Base-by-base conservation (phyloP, 2,329 filamentous ascomycete genomes). In the Fusarium neocosmosporiellum region DNA sequence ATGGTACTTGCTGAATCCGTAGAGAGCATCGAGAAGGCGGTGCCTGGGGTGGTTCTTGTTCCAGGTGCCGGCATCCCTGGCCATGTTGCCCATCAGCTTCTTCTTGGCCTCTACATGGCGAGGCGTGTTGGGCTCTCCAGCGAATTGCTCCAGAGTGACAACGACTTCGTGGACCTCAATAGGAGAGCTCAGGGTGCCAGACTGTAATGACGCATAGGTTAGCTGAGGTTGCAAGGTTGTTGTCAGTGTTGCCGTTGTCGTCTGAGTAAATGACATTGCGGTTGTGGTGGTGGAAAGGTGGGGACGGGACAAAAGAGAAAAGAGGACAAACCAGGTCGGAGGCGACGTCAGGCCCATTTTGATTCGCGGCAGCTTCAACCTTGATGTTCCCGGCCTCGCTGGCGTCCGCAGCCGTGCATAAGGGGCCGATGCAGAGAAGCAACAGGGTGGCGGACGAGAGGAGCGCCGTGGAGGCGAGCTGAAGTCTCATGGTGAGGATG, bases 1-100 rank as follows among this genome's bases (percentile, higher is more conserved):
- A 22, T 79, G 75, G 29, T 85, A 84, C 7, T 69, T 79, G 4
- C 69, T 66, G 55, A 82, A 85, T 1, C 81, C 83, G 39, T 82
- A 78, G 0, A 86, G 71, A 0, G 84, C 82, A 41, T 85, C 82
- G 0, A 86, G 76, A 0, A 86, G 76, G 0, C 84, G 81, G 63
- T 84, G 76, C 3, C 83, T 79, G 1, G 82, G 80, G 36, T 85
- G 84, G 14, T 80, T 79, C 2, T 71, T 63, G 31, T 80, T 80
- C 80, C 81, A 83, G 7, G 53, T 75, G 0, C 82, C 82, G 7
- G 77, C 75, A 1, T 73, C 72, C 33, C 69, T 78, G 29, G 65
- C 69, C 71, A 85, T 63, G 3, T 74, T 69, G n/a, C 72, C 67
- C 18, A 82, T 59, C 3, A 85, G 64, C 18, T 71, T 76, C 14